Evolutionary conservation across 352 stramenopile genomes (phyloP).

Genomic region (Pseudoperonospora humuli): DNA sequence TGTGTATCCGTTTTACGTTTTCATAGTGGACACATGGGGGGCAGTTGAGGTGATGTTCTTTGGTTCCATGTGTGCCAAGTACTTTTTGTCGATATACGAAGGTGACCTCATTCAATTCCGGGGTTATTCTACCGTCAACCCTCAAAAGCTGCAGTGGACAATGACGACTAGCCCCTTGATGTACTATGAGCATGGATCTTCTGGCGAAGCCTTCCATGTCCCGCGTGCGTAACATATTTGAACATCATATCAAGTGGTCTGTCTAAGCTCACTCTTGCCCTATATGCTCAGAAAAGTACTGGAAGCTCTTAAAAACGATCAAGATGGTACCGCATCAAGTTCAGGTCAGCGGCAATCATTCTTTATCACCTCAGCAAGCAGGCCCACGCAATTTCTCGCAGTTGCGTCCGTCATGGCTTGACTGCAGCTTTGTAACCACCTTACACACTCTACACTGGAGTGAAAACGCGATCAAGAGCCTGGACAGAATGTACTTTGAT

Average conservation of each 20-base stretch:
- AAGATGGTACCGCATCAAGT: constrained; percentile 20
- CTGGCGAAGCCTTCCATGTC: constrained; percentile 28
- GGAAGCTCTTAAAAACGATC: constrained; percentile 35
- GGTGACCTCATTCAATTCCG: constrained; percentile 52
- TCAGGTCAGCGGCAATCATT: not conserved
- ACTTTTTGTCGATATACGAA: constrained; percentile 45
- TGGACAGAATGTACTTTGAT: constrained; percentile 40
- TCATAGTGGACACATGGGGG: constrained; percentile 33
- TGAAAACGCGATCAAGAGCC: constrained; percentile 3
- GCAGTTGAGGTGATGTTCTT: constrained; percentile 60
- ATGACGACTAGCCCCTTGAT: constrained; percentile 14
- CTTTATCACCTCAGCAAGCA: not conserved
- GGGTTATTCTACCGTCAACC: constrained; percentile 25
- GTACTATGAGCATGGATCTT: constrained; percentile 28
- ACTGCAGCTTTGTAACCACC: constrained; percentile 36
- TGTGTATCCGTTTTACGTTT: not conserved
- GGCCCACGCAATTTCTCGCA: not conserved
- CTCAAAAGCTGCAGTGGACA: constrained; percentile 7
- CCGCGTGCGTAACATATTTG: constrained; percentile 19
- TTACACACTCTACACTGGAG: constrained; percentile 26
- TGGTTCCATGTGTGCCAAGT: constrained; percentile 51
- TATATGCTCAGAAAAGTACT: constrained; percentile 40
- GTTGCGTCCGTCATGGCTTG: constrained; percentile 30
- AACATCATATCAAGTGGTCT: not conserved
- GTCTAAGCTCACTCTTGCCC: constrained; percentile 1